Base-by-base conservation (phyloP, 78 protist species). In the Cavenderia fasciculata region DNA sequence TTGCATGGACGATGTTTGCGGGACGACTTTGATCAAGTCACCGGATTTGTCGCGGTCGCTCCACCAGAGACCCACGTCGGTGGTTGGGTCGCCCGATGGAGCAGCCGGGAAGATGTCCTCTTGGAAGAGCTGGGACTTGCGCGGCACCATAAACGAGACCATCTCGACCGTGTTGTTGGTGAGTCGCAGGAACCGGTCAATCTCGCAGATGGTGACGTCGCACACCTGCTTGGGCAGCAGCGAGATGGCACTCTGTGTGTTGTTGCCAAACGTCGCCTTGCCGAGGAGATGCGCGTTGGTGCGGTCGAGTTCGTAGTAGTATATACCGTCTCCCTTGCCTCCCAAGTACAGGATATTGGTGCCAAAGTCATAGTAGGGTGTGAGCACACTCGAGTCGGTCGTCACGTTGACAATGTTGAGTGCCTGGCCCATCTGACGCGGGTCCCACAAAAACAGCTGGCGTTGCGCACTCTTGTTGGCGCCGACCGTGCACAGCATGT, bases 301-400 rank as follows among this genome's bases (percentile, higher is more conserved):
- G 63, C 93, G 95, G 33, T 56, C 85, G 31, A 97, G 16, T 62
- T 97, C 99, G 73, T 74, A 97, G 85, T 97, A 97, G 61, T 95
- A 94, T 59, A 97, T 96, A 63, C 98, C 97, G 74, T 97, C 99
- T 23, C 99, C 99, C 92, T 96, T 97, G 59, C 99, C 99, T n/a
- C 98, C 97, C 4, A 97, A 74, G 84, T 92, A 97, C 25, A 97
- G 29, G 8, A 97, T 68, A 49, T 61, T 68, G 18, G 96, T 88
- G 77, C 95, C 99, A 51, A 23, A 76, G 70, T 97, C 99, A 75
- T 92, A 97, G 85, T 75, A 92, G 19, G 98, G 96, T 14, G 90
- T 74, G n/a, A 97, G 49, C 14, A 95, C 72, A 47, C 59, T 94
- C 25, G 68, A 77, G 87, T 97, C 98, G 0, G 96, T 79, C 11